These are phyloP conservation scores for Cadophora gregata DNA, from an alignment of 2,329 filamentous ascomycete genomes.

Conservation along the genomic window DNA sequence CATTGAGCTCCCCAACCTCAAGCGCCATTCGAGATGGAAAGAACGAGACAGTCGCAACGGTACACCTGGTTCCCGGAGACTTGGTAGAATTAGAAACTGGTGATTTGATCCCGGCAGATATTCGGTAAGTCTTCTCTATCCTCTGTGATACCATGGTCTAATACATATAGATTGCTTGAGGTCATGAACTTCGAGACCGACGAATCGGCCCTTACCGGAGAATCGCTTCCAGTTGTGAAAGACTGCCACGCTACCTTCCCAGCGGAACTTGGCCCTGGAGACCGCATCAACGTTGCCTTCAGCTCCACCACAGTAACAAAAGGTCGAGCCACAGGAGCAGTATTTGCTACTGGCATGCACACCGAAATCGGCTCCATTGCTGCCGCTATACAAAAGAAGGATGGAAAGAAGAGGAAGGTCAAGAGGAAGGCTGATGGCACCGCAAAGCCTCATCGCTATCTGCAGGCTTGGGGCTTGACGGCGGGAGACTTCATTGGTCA, in stretches of 20 bases:
- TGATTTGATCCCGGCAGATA: slow-evolving; percentile 51
- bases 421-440: slow-evolving; percentile 56
- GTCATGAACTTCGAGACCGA: slow-evolving; percentile 63
- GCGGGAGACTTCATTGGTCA: slow-evolving; percentile 60
- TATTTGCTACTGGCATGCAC: slow-evolving; percentile 64
- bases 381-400: slow-evolving; percentile 59
- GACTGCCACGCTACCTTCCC: slow-evolving; percentile 55
- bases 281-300: slow-evolving; percentile 66
- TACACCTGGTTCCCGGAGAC: slow-evolving; percentile 62
- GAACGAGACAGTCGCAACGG: slow-evolving; percentile 56
- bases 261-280: slow-evolving; percentile 60
- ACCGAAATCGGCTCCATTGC: slow-evolving; percentile 72
- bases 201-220: slow-evolving; percentile 67
- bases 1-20: slow-evolving; percentile 43
- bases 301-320: slow-evolving; percentile 67
- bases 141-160: slow-evolving; percentile 11
- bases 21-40: slow-evolving; percentile 57
- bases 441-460: slow-evolving; percentile 55
- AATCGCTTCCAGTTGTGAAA: slow-evolving; percentile 65
- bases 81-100: slow-evolving; percentile 60
- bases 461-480: slow-evolving; percentile 50
- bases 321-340: slow-evolving; percentile 64
- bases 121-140: slow-evolving; percentile 39
- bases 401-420: slow-evolving; percentile 52
- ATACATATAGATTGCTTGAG: slow-evolving; percentile 51